Conservation (phyloP, 768 basidiomycete species). For the Auricularia sp. region DNA sequence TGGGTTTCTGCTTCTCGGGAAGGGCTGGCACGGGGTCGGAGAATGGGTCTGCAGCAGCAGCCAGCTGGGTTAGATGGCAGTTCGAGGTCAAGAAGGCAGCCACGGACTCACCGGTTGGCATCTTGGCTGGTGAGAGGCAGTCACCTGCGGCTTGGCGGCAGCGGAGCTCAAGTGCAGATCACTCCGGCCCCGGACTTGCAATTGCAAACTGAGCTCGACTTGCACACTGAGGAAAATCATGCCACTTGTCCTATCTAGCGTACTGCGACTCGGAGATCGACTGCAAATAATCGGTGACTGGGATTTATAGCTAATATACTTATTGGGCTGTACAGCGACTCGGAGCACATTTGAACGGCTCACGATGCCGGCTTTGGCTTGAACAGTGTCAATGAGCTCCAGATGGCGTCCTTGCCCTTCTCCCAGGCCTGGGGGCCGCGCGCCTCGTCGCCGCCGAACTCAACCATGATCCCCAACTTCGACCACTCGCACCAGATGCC, state of each 20-base stretch:
- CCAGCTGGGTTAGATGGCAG: neutral
- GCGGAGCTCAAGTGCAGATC: neutral
- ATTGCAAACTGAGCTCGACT: no score
- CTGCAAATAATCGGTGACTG: no score
- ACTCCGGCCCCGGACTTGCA: neutral
- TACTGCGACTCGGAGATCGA: no score
- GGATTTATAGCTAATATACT: no score
- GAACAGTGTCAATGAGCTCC: conserved; percentile 29
- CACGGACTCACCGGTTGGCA: neutral
- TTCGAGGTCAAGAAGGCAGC: neutral
- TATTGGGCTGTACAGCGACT: no score
- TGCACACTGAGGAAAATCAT: no score
- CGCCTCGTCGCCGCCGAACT: conserved; percentile 71
- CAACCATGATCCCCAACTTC: conserved; percentile 70
- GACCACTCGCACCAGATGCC: conserved; percentile 94
- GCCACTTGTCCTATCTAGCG: no score
- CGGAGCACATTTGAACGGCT: no score
- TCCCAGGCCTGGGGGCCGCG: conserved; percentile 83
- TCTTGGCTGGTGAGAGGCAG: neutral
- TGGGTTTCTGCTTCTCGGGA: conserved; percentile 29
- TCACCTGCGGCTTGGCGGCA: no score
- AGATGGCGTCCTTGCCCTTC: conserved; percentile 66
- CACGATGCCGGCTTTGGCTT: neutral
- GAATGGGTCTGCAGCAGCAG: conserved; percentile 3
- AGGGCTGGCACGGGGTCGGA: conserved; percentile 7